Base-by-base conservation (phyloP, 2,329 filamentous ascomycete genomes). In the Apiospora saccharicola region DNA sequence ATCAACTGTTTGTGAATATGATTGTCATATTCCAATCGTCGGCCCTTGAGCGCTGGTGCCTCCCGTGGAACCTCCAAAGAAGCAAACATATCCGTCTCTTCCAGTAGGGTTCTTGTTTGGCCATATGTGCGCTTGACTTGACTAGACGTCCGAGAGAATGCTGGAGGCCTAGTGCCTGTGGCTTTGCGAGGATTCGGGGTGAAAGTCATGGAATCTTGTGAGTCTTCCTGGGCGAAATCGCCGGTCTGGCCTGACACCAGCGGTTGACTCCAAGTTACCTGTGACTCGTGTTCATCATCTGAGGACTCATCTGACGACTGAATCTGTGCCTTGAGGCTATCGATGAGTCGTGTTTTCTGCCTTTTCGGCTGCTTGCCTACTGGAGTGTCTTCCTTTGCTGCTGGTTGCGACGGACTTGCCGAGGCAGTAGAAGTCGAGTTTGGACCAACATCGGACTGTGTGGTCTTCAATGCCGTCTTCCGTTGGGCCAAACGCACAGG, bases 61-160 rank as follows among this genome's bases (percentile, higher is more conserved):
- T 76, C 73, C n/a, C 72, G 76, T 19, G 79, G 79, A 10, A 81
- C 46, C 46, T 71, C 74, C 14, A 81, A 72, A 19, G 78, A 73
- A 26, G 80, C 79, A 10, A 80, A 72, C 41, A 80, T 71, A 69
- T 78, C 69, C 61, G 37, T 76, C 49, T 79, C 80, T 72, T 81
- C 79, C 70, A 79, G 72, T 3, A 80, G 75, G 49, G 76, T 80
- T 46, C 76, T 79, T 16, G 76, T 75, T 72, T 81, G 76, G 14
- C 79, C 80, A 68, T 81, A 81, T 6, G 79, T 80, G 37, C 78
- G 79, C 71, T 81, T 81, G 22, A 80, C 74, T 16, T 77, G 76
- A 70, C 79, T 80, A 12, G 73, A 78, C 19, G 79, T 78, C 19
- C 80, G 77, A 7, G 74, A 71, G 67, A 80, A 80, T 43, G 70